A percentile compares a stretch with the other conserved stretches of the same genome.
These are phyloP conservation scores for Cornus kousa DNA, from an alignment of 148 eudicot species.

Conservation along the genomic window DNA sequence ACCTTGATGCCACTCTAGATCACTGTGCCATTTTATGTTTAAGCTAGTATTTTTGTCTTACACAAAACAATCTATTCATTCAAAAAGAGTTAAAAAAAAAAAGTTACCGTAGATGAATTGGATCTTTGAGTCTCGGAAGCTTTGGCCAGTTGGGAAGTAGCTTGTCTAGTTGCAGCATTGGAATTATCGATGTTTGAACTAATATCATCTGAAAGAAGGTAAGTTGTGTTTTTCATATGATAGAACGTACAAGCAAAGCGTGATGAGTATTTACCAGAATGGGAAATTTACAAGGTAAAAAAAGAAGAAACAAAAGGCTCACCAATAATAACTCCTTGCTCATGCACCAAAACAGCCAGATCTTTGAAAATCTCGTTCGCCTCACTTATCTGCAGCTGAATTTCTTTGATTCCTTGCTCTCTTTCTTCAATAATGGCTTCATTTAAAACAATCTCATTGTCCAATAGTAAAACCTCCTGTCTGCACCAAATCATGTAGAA, in stretches of 20 bases:
- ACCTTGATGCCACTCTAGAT: no score
- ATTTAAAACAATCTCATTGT: conserved; percentile 46
- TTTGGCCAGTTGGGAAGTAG: conserved; percentile 39
- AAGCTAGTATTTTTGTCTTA: not conserved
- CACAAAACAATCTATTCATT: no score
- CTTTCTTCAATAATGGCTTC: conserved; percentile 68
- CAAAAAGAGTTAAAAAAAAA: no score
- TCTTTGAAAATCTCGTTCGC: conserved; percentile 66
- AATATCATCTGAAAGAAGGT: conserved; percentile 45
- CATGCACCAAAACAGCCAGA: conserved; percentile 54
- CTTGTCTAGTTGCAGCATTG: conserved; percentile 42
- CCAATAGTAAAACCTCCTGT: conserved; percentile 41
- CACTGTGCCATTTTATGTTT: no score
- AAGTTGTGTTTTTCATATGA: not conserved
- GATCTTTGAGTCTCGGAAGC: conserved; percentile 57
- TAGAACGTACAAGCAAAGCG: not conserved
- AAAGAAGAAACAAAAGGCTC: not conserved
- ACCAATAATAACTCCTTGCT: conserved; percentile 59
- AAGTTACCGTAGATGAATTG: conserved; percentile 61
- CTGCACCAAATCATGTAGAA: conserved; percentile 30
- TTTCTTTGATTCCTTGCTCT: conserved; percentile 63
- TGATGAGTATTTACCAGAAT: not conserved
- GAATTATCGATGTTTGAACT: conserved; percentile 49
- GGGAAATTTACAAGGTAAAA: not conserved
- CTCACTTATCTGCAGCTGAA: conserved; percentile 62